Evolutionary conservation across 176 grass and related monocot species (phyloP).

Genomic region (Aegilops bicornis): DNA sequence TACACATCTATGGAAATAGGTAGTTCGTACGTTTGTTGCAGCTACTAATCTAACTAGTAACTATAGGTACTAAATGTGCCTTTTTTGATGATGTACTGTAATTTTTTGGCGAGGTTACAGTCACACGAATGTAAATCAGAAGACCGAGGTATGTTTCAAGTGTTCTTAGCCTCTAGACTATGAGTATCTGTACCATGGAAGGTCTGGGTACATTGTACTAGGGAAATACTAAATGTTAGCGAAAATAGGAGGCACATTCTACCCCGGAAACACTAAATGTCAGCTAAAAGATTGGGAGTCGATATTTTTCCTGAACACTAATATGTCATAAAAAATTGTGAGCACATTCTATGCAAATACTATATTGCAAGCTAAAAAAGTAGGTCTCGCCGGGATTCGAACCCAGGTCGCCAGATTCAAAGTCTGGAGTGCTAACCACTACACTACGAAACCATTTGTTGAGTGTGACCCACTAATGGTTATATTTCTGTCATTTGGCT

Average conservation of each 20-base stretch:
- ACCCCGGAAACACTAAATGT: neutral
- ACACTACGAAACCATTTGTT: slow-evolving; percentile 51
- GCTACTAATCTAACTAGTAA: neutral
- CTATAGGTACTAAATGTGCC: slow-evolving; percentile 28
- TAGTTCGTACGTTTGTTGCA: neutral
- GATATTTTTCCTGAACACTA: neutral
- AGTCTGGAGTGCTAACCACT: slow-evolving; percentile 99
- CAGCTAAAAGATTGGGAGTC: neutral
- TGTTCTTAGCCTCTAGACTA: slow-evolving; percentile 15
- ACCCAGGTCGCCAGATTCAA: slow-evolving; percentile 99
- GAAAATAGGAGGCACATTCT: neutral
- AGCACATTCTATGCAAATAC: neutral
- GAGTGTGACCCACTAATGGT: neutral
- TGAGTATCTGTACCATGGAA: neutral
- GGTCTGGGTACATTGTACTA: neutral
- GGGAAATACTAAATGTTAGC: neutral
- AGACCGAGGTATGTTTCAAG: slow-evolving; percentile 30
- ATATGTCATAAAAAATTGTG: neutral
- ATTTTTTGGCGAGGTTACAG: slow-evolving; percentile 35
- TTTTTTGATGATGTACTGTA: slow-evolving; percentile 17
- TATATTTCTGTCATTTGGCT: neutral
- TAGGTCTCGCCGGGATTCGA: slow-evolving; percentile 79
- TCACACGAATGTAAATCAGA: slow-evolving; percentile 2
- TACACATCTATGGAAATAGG: neutral
- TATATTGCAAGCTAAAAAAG: neutral